Conservation (phyloP, 345 rosid species). For the Ceriops zippeliana region DNA sequence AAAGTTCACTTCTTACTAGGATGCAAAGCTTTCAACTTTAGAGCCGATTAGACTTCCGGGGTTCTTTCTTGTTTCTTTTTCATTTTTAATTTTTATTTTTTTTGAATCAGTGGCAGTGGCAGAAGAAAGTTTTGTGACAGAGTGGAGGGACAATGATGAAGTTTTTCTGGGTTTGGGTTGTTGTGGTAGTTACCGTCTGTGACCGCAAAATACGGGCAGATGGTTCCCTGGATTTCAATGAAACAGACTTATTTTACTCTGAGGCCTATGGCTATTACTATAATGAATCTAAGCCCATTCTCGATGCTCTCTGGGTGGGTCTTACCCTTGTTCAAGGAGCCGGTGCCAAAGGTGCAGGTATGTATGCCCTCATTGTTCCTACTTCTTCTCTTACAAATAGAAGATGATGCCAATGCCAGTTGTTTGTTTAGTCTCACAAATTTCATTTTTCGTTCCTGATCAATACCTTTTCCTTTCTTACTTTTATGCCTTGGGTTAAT, state of each 20-base stretch:
- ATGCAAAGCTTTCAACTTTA: too few relatives aligned
- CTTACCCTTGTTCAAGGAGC: conserved; percentile 82
- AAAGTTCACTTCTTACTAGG: too few relatives aligned
- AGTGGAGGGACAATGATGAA: conserved; percentile 31
- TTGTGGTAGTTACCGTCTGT: conserved; percentile 12
- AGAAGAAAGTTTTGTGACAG: background rate
- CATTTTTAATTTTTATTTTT: too few relatives aligned
- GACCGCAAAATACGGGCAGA: conserved; percentile 30
- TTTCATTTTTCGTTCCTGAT: conserved; percentile 6
- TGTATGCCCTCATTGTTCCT: background rate
- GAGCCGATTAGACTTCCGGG: too few relatives aligned
- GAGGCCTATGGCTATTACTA: conserved; percentile 19
- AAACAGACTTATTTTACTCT: conserved; percentile 47
- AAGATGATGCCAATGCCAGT: background rate
- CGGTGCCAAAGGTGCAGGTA: conserved; percentile 85
- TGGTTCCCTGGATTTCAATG: conserved; percentile 52
- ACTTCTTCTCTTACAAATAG: background rate
- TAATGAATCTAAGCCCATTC: conserved; percentile 24
- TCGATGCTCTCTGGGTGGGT: conserved; percentile 63
- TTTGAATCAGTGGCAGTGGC: background rate
- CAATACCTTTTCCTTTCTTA: background rate
- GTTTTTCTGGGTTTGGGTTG: conserved; percentile 35
- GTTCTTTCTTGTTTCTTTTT: too few relatives aligned
- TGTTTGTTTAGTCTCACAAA: background rate
- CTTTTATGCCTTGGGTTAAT: conserved; percentile 1